phyloP scores from a whole-genome alignment of 164 flowering plant genomes.

The Euptelea pleiosperma region DNA sequence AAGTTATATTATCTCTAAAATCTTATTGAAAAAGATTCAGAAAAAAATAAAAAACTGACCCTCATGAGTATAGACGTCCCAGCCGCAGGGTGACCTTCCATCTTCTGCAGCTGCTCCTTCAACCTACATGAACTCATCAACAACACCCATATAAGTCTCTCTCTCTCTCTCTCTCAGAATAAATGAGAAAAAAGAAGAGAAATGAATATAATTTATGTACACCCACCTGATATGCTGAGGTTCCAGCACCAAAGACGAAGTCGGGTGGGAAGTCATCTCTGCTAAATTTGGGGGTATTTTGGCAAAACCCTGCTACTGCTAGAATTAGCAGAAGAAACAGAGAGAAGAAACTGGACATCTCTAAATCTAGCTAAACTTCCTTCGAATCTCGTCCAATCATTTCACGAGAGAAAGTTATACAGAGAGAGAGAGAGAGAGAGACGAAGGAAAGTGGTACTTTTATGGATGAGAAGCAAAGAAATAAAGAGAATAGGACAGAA shows the following conservation, averaged over 20 bases:
- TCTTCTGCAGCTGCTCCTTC: conserved; percentile 45
- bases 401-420: too few species aligned
- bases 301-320: background rate
- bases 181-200: background rate
- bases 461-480: too few species aligned
- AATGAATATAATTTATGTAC: background rate
- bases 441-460: too few species aligned
- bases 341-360: conserved; percentile 1
- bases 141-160: too few species aligned
- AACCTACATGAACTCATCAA: too few species aligned
- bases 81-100: conserved; percentile 43
- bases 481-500: too few species aligned
- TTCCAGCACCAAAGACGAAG: conserved; percentile 46
- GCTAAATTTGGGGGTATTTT: conserved; percentile 12
- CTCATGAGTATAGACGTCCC: conserved; percentile 36
- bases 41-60: conserved; percentile 14
- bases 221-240: conserved; percentile 51
- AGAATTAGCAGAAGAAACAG: conserved; percentile 3
- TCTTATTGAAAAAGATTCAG: too few species aligned
- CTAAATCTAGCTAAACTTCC: too few species aligned
- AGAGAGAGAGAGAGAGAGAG: too few species aligned
- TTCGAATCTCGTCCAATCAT: too few species aligned
- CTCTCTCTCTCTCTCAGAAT: too few species aligned
- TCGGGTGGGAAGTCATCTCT: conserved; percentile 40
- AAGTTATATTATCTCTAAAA: too few species aligned